Evolutionary conservation across 306 rosid genomes (phyloP).

Genomic region (Sicyos baderoa): DNA sequence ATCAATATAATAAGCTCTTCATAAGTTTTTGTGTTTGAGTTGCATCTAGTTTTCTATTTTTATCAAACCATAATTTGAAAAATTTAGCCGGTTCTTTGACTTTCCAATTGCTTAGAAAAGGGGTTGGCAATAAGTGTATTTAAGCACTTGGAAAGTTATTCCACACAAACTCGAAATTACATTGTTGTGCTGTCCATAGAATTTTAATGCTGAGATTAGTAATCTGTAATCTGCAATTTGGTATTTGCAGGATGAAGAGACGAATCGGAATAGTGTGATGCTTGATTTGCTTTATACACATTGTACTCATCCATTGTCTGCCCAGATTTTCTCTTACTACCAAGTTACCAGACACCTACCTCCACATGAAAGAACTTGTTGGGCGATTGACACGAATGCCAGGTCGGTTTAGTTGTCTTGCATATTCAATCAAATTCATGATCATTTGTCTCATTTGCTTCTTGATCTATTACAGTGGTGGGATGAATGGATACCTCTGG

Average conservation of each 20-base stretch:
- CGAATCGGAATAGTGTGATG: slow-evolving; percentile 61
- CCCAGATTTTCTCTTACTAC: slow-evolving; percentile 38
- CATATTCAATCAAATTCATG: neutral
- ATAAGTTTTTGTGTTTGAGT: too few species aligned
- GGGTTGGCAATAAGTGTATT: too few species aligned
- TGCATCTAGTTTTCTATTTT: neutral
- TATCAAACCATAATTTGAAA: neutral
- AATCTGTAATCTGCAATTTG: slow-evolving; percentile 25
- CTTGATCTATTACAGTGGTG: slow-evolving; percentile 46
- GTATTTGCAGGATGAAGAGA: slow-evolving; percentile 70
- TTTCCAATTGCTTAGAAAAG: too few species aligned
- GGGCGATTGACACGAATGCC: slow-evolving; percentile 38
- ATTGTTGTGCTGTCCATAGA: neutral
- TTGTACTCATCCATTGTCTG: slow-evolving; percentile 56
- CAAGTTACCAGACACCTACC: slow-evolving; percentile 31
- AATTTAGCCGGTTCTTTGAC: too few species aligned
- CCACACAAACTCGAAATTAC: neutral
- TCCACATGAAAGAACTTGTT: slow-evolving; percentile 28
- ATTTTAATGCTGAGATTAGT: slow-evolving; percentile 15
- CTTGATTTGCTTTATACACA: slow-evolving; percentile 68
- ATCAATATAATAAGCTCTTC: neutral
- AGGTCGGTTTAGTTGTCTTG: slow-evolving; percentile 49
- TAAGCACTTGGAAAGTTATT: too few species aligned
- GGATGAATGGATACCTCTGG: slow-evolving; percentile 87
- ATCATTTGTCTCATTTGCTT: neutral